Percentiles rank a stretch among this genome's conserved stretches.
These are phyloP conservation scores for Phytopythium cucurbitacearum DNA, from an alignment of 352 stramenopile species.

Conservation along the genomic window DNA sequence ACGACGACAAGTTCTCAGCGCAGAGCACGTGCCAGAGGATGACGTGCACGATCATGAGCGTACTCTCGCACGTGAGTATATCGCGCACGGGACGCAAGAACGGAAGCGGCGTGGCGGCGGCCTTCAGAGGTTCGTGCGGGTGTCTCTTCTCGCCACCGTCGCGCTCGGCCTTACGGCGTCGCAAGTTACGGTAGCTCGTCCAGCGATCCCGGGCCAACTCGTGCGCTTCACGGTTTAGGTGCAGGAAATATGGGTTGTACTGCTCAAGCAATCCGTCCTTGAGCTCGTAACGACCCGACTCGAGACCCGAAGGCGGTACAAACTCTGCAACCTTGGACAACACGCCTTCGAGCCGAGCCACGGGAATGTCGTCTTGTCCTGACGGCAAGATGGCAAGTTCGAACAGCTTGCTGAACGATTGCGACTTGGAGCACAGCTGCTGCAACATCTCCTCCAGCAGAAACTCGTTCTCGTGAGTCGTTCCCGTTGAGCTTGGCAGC, in stretches of 20 bases:
- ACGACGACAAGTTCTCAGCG: constrained; percentile 22
- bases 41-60: constrained; percentile 53
- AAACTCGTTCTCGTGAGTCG: constrained; percentile 67
- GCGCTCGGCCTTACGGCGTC: constrained; percentile 26
- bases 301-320: constrained; percentile 62
- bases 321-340: constrained; percentile 69
- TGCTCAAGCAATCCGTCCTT: constrained; percentile 66
- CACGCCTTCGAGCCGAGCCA: constrained; percentile 56
- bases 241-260: constrained; percentile 86
- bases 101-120: constrained; percentile 26
- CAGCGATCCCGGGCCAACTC: constrained; percentile 80
- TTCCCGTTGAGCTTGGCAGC: constrained; percentile 54
- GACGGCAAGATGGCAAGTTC: constrained; percentile 78
- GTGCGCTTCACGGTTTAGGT: constrained; percentile 80
- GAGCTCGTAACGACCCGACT: constrained; percentile 77
- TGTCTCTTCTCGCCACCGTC: constrained; percentile 1
- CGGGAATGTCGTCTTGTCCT: constrained; percentile 78
- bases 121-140: constrained; percentile 39
- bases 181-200: constrained; percentile 64
- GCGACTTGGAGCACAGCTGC: constrained; percentile 75
- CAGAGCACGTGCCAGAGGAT: constrained; percentile 59
- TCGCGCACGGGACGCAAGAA: constrained; percentile 55
- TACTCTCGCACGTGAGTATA: constrained; percentile 66
- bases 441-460: constrained; percentile 83
- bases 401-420: constrained; percentile 78